Conservation (phyloP, 1,139 yeast species). For the Geotrichum restrictum region DNA sequence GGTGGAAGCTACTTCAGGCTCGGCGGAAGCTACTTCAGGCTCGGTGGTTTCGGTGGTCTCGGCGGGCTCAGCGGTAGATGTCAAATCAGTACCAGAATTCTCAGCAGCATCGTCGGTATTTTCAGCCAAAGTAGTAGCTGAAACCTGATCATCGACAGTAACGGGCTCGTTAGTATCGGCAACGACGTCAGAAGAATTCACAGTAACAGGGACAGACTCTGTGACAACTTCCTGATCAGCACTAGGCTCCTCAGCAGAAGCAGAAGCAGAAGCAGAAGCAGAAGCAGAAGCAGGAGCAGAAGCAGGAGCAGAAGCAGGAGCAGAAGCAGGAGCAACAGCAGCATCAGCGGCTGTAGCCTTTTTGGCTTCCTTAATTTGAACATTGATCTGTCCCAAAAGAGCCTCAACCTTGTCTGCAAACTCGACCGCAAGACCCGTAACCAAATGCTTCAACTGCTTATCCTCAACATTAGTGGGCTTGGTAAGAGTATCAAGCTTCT, state of each 20-base stretch:
- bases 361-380: background rate
- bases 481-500: slow-evolving; percentile 6
- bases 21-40: background rate
- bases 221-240: too few relatives aligned
- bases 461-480: slow-evolving; percentile 1
- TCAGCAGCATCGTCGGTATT: too few relatives aligned
- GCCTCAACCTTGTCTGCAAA: slow-evolving; percentile 15
- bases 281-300: too few relatives aligned
- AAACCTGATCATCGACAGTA: too few relatives aligned
- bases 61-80: too few relatives aligned
- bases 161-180: too few relatives aligned
- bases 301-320: background rate
- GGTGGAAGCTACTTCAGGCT: background rate
- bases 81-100: too few relatives aligned
- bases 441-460: slow-evolving; percentile 13
- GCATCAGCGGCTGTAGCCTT: background rate
- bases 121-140: too few relatives aligned
- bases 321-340: background rate
- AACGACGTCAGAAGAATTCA: too few relatives aligned
- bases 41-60: background rate
- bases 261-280: too few relatives aligned
- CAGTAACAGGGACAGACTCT: too few relatives aligned
- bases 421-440: slow-evolving; percentile 15
- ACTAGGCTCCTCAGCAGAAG: too few relatives aligned
- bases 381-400: background rate